phyloP scores from a whole-genome alignment of 2,329 filamentous ascomycete species.

The Aspergillus fumigatus region DNA sequence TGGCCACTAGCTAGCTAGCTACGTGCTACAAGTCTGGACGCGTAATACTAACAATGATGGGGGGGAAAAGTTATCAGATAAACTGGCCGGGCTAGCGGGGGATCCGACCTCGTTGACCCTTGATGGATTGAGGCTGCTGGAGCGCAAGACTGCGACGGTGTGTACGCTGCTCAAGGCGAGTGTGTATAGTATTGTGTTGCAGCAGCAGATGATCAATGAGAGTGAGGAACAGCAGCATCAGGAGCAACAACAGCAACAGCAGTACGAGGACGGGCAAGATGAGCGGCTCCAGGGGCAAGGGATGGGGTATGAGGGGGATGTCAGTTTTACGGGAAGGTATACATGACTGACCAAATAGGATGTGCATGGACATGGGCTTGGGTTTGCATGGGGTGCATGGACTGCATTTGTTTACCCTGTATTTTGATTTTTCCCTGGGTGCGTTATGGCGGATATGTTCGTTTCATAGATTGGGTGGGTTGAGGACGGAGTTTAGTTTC shows the following conservation, averaged over 20 bases:
- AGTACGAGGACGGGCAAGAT: slow-evolving; percentile 18
- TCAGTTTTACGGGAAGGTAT: slow-evolving; percentile 19
- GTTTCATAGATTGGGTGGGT: not conserved
- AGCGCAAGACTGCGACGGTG: slow-evolving; percentile 90
- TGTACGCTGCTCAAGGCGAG: slow-evolving; percentile 96
- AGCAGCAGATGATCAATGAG: slow-evolving; percentile 85
- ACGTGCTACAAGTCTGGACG: not conserved
- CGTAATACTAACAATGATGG: not conserved
- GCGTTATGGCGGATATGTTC: not conserved
- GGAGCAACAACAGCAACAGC: slow-evolving; percentile 13
- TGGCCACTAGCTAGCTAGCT: not conserved
- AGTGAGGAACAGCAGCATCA: slow-evolving; percentile 32
- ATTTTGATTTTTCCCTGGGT: not conserved
- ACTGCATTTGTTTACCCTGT: slow-evolving; percentile 6
- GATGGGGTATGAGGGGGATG: slow-evolving; percentile 18
- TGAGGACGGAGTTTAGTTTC: slow-evolving; percentile 2
- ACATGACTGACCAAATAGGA: slow-evolving; percentile 5
- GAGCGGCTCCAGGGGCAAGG: slow-evolving; percentile 16
- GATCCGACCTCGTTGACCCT: slow-evolving; percentile 66
- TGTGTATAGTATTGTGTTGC: slow-evolving; percentile 96
- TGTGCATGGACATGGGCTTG: slow-evolving; percentile 5
- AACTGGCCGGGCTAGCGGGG: slow-evolving; percentile 55
- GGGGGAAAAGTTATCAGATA: slow-evolving; percentile 30
- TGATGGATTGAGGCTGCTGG: slow-evolving; percentile 78
- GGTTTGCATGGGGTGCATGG: not conserved